Percentiles rank a stretch among this genome's conserved stretches.
Evolutionary conservation across 2,329 filamentous ascomycete species (phyloP).

Genomic region (Clonostachys sp.): DNA sequence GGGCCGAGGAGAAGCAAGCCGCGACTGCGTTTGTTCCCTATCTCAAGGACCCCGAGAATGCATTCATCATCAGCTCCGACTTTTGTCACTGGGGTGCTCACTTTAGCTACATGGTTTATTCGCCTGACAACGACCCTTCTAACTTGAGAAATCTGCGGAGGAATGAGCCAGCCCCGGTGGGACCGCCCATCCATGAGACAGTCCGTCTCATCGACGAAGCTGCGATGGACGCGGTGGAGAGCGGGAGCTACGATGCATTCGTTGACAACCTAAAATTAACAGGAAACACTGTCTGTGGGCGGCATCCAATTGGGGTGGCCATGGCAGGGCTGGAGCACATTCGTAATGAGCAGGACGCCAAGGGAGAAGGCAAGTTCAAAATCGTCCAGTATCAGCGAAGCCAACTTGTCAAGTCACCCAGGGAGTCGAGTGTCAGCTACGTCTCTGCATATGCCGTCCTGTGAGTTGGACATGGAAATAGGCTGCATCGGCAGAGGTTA

Average conservation of each 20-base stretch:
- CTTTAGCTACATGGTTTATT: conserved; percentile 79
- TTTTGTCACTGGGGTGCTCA: conserved; percentile 93
- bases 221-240: conserved; percentile 81
- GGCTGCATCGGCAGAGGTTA: no score
- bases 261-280: conserved; percentile 65
- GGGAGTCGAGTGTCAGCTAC: conserved; percentile 90
- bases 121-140: conserved; percentile 29
- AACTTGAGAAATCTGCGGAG: conserved; percentile 30
- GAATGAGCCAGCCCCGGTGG: conserved; percentile 22
- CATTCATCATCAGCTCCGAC: conserved; percentile 88
- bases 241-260: conserved; percentile 68
- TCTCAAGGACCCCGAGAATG: conserved; percentile 67
- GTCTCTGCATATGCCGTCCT: conserved; percentile 84
- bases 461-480: conserved; percentile 23
- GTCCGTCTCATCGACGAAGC: conserved; percentile 76
- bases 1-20: conserved; percentile 59
- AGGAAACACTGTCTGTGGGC: conserved; percentile 87
- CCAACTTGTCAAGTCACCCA: conserved; percentile 60
- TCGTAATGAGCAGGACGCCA: conserved; percentile 24
- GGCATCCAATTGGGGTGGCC: conserved; percentile 88
- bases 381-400: conserved; percentile 89
- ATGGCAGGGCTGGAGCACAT: conserved; percentile 82
- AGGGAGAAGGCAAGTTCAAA: conserved; percentile 50
- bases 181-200: conserved; percentile 70
- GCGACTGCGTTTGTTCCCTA: conserved; percentile 74